Base-by-base conservation (phyloP, 192 early-diverging fungal genomes). In the Jimgerdemannia flammicorona region DNA sequence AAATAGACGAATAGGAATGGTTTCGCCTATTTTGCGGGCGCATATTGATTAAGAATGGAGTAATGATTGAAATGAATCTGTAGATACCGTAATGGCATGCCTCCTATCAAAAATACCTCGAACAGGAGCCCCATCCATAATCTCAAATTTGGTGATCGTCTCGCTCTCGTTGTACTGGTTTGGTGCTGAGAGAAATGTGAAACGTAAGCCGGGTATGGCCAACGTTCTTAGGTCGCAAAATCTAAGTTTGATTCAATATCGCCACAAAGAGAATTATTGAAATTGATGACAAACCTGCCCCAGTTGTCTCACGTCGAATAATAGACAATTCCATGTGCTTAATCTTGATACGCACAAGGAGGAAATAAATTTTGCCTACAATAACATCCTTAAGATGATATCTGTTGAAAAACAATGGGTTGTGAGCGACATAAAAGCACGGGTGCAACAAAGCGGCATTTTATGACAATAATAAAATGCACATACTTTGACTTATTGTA, bases 241-340 rank as follows among this genome's bases (percentile, higher is more conserved):
- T n/a, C n/a, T n/a, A n/a, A n/a, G n/a, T n/a, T n/a, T n/a, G n/a
- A n/a, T n/a, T n/a, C n/a, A n/a, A n/a, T n/a, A n/a, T n/a, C n/a
- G n/a, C n/a, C n/a, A n/a, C n/a, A n/a, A n/a, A n/a, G n/a, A n/a
- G n/a, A n/a, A n/a, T n/a, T 70, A 44, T 40, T 64, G 29, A 9
- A 7, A 29, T 41, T 65, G 2, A 41, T 43, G n/a, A 76, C 75
- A 70, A 79, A 89, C 90, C 74, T 54, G 95, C 92, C 17, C 97
- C 98, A 4, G 97, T 98, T 3, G 97, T 96, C 83, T 99, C 98
- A 19, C 98, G 88, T 14, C 97, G 91, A 71, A 99, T 98, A 72
- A 99, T 99, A 41, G 95, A 96, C 67, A 99, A 88, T 77, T 99
- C 98, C 98, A 99, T 99, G 78, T 98, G 92, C 82, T 98, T 98